Conservation (phyloP, 2,329 filamentous ascomycete genomes). For the Mollisiaceae sp. region DNA sequence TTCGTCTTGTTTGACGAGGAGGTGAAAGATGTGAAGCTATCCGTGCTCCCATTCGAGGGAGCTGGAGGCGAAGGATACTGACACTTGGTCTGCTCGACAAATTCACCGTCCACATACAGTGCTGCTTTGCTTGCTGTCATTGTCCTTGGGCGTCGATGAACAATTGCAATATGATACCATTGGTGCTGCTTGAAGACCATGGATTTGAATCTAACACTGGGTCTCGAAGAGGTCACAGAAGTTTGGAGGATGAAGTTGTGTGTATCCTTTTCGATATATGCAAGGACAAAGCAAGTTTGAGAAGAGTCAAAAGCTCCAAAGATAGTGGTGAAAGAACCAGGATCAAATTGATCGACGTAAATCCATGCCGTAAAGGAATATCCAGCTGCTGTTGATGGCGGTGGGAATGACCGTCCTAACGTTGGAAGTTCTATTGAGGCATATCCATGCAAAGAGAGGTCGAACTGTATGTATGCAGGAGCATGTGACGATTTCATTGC, state of each 20-base stretch:
- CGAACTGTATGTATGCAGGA: conserved; percentile 91
- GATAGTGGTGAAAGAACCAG: conserved; percentile 85
- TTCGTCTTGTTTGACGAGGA: conserved; percentile 61
- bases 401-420: conserved; percentile 85
- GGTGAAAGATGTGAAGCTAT: conserved; percentile 73
- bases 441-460: conserved; percentile 85
- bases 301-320: conserved; percentile 93
- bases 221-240: conserved; percentile 82
- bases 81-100: conserved; percentile 88
- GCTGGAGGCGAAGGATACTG: conserved; percentile 83
- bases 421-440: conserved; percentile 88
- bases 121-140: conserved; percentile 80
- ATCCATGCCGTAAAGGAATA: conserved; percentile 94
- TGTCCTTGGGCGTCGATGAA: conserved; percentile 79
- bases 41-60: conserved; percentile 63
- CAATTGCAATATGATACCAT: conserved; percentile 94
- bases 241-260: conserved; percentile 96
- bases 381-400: conserved; percentile 72
- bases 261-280: conserved; percentile 92
- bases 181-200: conserved; percentile 73
- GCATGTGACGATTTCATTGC: conserved; percentile 76
- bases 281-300: conserved; percentile 91
- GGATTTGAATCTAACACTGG: conserved; percentile 92
- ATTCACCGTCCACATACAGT: conserved; percentile 91
- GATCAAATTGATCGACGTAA: conserved; percentile 84